Percentiles rank a stretch among this genome's conserved stretches.
phyloP scores from a whole-genome alignment of 306 rosid species.

The Dryas alaskensis region DNA sequence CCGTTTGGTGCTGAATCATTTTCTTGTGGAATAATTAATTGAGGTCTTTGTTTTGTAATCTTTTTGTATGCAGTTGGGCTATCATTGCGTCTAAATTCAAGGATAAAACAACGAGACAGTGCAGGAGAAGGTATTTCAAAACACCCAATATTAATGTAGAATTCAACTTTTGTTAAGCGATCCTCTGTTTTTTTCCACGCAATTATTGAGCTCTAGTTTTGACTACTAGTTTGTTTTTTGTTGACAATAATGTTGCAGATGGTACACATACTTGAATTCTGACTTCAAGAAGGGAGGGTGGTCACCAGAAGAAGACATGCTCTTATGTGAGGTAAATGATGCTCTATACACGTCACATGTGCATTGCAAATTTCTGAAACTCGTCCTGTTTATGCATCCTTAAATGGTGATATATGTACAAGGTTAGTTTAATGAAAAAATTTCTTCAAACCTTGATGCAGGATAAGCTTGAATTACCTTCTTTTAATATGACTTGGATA shows the following conservation, averaged over 20 bases:
- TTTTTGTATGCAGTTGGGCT: constrained; percentile 66
- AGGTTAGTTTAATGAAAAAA: neutral
- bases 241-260: constrained; percentile 47
- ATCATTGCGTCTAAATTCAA: constrained; percentile 93
- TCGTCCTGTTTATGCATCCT: constrained; percentile 13
- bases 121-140: constrained; percentile 83
- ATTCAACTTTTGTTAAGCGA: constrained; percentile 4
- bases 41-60: constrained; percentile 25
- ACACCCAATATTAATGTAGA: constrained; percentile 36
- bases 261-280: constrained; percentile 98
- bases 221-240: constrained; percentile 29
- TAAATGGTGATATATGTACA: neutral
- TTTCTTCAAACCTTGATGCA: constrained; percentile 2
- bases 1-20: neutral
- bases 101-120: constrained; percentile 98
- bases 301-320: constrained; percentile 97
- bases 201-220: constrained; percentile 17
- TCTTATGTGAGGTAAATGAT: constrained; percentile 82
- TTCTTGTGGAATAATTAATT: constrained; percentile 15
- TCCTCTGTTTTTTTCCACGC: constrained; percentile 12
- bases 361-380: neutral
- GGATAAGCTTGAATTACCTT: neutral
- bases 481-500: neutral
- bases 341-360: neutral
- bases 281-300: constrained; percentile 99